Percentiles rank a stretch among this genome's conserved stretches.
phyloP scores from a whole-genome alignment of 176 grass and related monocot species.

The Carex pumila region DNA sequence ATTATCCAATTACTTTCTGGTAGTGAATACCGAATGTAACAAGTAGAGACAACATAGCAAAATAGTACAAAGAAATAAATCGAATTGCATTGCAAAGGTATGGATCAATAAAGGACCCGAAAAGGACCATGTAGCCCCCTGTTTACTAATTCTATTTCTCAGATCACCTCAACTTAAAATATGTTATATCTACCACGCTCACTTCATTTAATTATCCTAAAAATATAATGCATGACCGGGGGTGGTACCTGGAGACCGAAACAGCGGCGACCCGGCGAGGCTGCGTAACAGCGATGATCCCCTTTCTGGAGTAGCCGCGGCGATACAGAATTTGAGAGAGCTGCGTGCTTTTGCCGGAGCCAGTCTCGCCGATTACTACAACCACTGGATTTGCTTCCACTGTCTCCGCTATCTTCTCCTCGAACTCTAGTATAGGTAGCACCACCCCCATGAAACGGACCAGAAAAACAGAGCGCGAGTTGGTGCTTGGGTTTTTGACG shows the following conservation, averaged over 20 bases:
- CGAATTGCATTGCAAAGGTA: background rate
- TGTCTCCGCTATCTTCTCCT: slow-evolving; percentile 58
- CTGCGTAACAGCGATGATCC: slow-evolving; percentile 78
- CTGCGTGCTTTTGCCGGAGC: slow-evolving; percentile 96
- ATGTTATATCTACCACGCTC: background rate
- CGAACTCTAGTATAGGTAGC: slow-evolving; percentile 69
- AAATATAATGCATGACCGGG: background rate
- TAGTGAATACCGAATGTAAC: background rate
- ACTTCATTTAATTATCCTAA: background rate
- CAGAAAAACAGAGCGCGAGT: background rate
- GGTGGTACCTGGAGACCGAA: slow-evolving; percentile 57
- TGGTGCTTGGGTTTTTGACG: background rate
- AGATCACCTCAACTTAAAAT: background rate
- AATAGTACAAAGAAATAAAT: background rate
- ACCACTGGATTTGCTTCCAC: slow-evolving; percentile 73
- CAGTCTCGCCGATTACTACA: slow-evolving; percentile 78
- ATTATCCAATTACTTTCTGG: background rate
- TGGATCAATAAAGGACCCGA: too few relatives aligned
- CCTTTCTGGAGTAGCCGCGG: slow-evolving; percentile 61
- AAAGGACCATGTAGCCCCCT: too few relatives aligned
- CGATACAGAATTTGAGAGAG: slow-evolving; percentile 90
- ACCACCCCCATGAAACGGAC: slow-evolving; percentile 4
- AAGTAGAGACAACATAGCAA: background rate
- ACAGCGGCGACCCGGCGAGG: slow-evolving; percentile 90
- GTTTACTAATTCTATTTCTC: background rate